Evolutionary conservation across 495 filamentous ascomycete species (phyloP), one percentile per base, ranked within the genome.

Genomic region (Penicillium silybi): DNA sequence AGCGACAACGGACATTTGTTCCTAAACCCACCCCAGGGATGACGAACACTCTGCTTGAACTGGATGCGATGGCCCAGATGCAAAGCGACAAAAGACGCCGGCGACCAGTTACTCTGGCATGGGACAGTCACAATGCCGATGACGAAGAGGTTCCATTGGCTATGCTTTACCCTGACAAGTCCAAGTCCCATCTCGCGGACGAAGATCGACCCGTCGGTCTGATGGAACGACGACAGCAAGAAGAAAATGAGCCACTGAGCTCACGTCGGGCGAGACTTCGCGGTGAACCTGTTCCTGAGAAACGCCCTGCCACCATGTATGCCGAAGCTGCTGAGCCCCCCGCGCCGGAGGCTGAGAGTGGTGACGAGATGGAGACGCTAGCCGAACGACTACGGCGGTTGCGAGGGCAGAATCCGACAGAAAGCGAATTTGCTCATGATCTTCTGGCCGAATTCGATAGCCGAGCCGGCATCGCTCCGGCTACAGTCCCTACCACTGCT

Each of bases 171-270:
- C 80, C 84, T 1, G 75, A 80, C 17, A 85, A 84, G 57, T 63
- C 78, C n/a, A 69, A 75, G 10, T 68, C 75, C 10, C 63, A 74
- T 32, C 29, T 32, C 11, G 26, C 26, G 8, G 79, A 81, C 34
- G 79, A 85, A 25, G 72, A 85, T 41, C 80, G 88, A 16, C 91
- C 92, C 0, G 62, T 92, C 18, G 93, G 93, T 13, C 71, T 98
- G 17, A 85, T 98, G 75, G 91, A 92, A 63, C 81, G 80, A 59
- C 81, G 87, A 8, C 83, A 95, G 46, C 69, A 92, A 54, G 93
- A 98, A 66, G 93, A 97, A 57, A 90, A 87, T 43, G 93, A 98
- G 59, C 91, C 93, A 6, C 71, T 98, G 38, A 91, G 88, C 56
- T 74, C 75, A 16, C 85, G 93, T 8, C 82, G 90, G 32, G 87